Conservation (phyloP, 352 stramenopile species). For the Phytophthora pinifolia region DNA sequence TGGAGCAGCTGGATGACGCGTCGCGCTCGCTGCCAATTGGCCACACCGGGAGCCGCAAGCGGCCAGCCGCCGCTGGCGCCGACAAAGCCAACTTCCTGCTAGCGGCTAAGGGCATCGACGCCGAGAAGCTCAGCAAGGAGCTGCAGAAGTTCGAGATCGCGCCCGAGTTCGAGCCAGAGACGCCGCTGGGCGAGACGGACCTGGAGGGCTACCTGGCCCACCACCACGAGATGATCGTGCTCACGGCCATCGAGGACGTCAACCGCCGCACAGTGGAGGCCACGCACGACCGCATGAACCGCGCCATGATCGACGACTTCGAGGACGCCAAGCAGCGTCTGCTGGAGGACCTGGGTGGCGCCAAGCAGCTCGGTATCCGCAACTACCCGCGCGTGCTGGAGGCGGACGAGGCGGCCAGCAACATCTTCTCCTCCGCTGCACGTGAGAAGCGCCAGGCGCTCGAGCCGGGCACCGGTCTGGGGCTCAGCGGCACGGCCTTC, state of each 20-base stretch:
- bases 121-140: constrained; percentile 85
- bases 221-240: constrained; percentile 92
- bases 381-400: constrained; percentile 72
- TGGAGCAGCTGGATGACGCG: constrained; percentile 81
- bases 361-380: constrained; percentile 64
- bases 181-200: constrained; percentile 82
- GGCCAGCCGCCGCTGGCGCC: constrained; percentile 31
- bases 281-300: constrained; percentile 85
- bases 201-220: constrained; percentile 88
- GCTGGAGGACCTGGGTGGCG: constrained; percentile 65
- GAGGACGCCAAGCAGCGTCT: constrained; percentile 74
- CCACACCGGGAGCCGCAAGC: constrained; percentile 45
- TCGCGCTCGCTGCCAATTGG: constrained; percentile 43
- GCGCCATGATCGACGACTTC: constrained; percentile 88
- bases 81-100: constrained; percentile 88
- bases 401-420: constrained; percentile 34
- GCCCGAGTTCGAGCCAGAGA: constrained; percentile 75
- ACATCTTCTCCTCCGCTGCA: constrained; percentile 47
- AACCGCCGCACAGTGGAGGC: constrained; percentile 77
- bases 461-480: constrained; percentile 34
- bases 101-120: constrained; percentile 82
- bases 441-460: constrained; percentile 36
- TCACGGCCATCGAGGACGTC: constrained; percentile 89
- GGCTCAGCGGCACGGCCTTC: constrained; percentile 52
- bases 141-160: constrained; percentile 79